A percentile compares a stretch with the other conserved stretches of the same genome.
phyloP scores from a whole-genome alignment of 2,329 filamentous ascomycete species.

The Ophiostoma sp. region DNA sequence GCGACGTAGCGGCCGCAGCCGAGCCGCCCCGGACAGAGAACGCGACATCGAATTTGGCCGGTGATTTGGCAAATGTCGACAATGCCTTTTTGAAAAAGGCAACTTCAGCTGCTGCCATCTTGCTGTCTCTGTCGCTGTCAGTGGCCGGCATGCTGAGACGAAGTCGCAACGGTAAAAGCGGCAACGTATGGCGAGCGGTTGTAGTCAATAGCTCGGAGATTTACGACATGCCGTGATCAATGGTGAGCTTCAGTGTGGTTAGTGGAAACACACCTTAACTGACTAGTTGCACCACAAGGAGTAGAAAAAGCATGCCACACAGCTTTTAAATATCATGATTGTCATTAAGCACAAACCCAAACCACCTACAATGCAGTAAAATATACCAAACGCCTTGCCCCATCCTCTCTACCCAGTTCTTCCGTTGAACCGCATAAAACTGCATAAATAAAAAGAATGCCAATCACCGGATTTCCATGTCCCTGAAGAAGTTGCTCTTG shows the following conservation, averaged over 20 bases:
- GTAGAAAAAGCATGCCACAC: not conserved
- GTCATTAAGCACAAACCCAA: not conserved
- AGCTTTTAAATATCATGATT: not conserved
- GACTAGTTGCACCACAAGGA: not conserved
- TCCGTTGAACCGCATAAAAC: not conserved
- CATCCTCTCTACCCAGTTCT: not conserved
- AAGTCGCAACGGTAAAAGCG: not conserved
- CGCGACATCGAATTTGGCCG: slow-evolving; percentile 42
- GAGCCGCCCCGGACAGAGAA: slow-evolving; percentile 31
- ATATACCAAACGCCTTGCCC: not conserved
- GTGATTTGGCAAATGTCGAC: slow-evolving; percentile 41
- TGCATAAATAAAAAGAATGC: not conserved
- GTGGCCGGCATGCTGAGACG: not conserved
- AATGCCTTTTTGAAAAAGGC: slow-evolving; percentile 44
- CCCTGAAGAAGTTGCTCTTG: slow-evolving; percentile 39
- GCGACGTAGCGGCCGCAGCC: slow-evolving; percentile 31
- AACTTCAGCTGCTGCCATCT: slow-evolving; percentile 26
- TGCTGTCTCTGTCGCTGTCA: not conserved
- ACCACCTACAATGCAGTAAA: not conserved
- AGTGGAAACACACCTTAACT: not conserved
- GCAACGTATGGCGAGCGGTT: not conserved
- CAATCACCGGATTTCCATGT: slow-evolving; percentile 39
- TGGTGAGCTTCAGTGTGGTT: not conserved
- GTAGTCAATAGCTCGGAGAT: not conserved
- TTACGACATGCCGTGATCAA: not conserved